Percentiles rank a stretch among this genome's conserved stretches.
Conservation (phyloP, 345 rosid species). For the Erysimum cheiranthoides region DNA sequence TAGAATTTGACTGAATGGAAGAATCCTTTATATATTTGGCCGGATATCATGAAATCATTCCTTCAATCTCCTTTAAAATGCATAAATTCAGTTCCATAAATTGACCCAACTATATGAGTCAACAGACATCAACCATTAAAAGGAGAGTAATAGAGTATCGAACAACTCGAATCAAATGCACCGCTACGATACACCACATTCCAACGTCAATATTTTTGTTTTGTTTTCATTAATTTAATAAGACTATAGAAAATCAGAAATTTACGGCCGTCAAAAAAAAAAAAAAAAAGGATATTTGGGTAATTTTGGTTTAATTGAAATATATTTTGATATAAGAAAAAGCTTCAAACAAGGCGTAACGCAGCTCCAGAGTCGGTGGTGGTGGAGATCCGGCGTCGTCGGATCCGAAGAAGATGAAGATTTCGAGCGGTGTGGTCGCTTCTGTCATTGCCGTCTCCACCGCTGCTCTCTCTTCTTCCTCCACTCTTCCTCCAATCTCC, state of each 20-base stretch:
- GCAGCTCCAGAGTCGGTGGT: constrained; percentile 34
- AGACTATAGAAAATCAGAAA: background rate
- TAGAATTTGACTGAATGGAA: too few species aligned
- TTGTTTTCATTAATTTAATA: background rate
- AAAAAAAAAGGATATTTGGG: too few species aligned
- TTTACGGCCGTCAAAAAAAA: too few species aligned
- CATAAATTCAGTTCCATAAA: too few species aligned
- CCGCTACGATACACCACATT: constrained; percentile 27
- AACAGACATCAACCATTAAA: constrained; percentile 12
- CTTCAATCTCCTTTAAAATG: too few species aligned
- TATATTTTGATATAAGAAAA: background rate
- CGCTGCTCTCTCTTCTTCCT: constrained; percentile 41
- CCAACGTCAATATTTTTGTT: constrained; percentile 16
- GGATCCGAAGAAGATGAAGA: constrained; percentile 32
- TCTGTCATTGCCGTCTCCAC: constrained; percentile 40
- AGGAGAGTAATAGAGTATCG: constrained; percentile 64
- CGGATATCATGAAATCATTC: too few species aligned
- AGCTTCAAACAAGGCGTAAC: constrained; percentile 5
- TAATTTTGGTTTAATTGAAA: constrained; percentile 1
- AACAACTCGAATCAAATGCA: constrained; percentile 66
- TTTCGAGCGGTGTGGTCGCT: constrained; percentile 37
- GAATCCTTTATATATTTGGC: too few species aligned
- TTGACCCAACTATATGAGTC: too few species aligned
- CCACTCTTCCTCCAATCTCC: constrained; percentile 25
- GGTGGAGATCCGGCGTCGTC: constrained; percentile 46